Base-by-base conservation (phyloP, 805 yeast species). In the Lipomyces kockii region DNA sequence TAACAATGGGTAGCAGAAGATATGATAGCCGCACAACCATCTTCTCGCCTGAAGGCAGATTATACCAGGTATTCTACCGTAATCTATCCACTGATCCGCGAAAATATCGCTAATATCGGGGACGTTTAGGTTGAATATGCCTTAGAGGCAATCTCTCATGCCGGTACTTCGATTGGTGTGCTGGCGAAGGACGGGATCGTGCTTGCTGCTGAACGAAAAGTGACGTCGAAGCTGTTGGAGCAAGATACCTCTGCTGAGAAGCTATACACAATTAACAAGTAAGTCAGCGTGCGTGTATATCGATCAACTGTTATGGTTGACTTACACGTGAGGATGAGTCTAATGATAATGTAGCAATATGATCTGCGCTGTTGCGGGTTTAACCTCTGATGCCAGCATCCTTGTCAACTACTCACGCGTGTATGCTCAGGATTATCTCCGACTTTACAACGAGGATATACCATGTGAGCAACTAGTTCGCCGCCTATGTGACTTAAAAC, bases 1-100 rank as follows among this genome's bases (percentile, higher is more conserved):
- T 17, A 17, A 43, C 49, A 62, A 85, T 85, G 88, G 87, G 88
- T 20, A 91, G 97, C 74, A 90, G 98, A 89, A 89, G 99, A 86
- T 95, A 95, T 92, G 99, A 95, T 81, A 90, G 97, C 70, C 87
- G 99, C 85, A 95, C 99, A 61, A 95, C 99, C 3, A 96, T 95
- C 76, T 95, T 95, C 82, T 94, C 98, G 52, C 99, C 99, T 9
- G 99, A 95, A 79, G 99, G 99, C 52, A 87, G 99, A 80, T 84
- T 95, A 66, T 95, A 95, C 81, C 99, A 95, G 81, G 92, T 86
- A 74, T 85, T 34, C 35, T 27, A 43, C 51, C 3, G 14, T 54
- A 29, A 11, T 20, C 52, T 43, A 37, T 27, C 37, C 29, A 8
- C 9, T 29, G 59, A 25, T 60, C 22, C 8, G 46, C 12, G 9